Percentiles rank a stretch among this genome's conserved stretches.
phyloP scores from a whole-genome alignment of 2,329 filamentous ascomycete species.

The Botrytis hyacinthi region DNA sequence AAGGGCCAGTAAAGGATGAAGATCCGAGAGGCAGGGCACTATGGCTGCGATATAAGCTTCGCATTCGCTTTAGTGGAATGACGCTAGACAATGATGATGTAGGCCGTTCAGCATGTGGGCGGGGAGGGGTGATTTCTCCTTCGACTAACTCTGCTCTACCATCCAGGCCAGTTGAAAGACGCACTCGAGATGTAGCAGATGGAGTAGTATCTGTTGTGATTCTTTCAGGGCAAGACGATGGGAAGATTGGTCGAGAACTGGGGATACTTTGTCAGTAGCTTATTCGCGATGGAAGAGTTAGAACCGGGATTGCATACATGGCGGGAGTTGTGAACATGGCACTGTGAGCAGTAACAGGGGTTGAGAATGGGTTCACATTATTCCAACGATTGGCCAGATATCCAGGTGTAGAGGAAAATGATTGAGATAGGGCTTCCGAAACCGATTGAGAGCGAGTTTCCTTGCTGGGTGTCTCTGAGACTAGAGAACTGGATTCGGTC shows the following conservation, averaged over 20 bases:
- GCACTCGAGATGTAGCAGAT: slow-evolving; percentile 47
- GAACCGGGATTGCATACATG: slow-evolving; percentile 42
- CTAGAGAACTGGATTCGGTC: background rate
- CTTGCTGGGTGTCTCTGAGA: slow-evolving; percentile 14
- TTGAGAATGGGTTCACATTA: slow-evolving; percentile 48
- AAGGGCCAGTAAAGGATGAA: slow-evolving; percentile 37
- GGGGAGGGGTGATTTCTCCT: slow-evolving; percentile 64
- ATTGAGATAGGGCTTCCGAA: slow-evolving; percentile 29
- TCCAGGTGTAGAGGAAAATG: slow-evolving; percentile 38
- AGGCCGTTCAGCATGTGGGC: slow-evolving; percentile 50
- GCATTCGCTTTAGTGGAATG: slow-evolving; percentile 39
- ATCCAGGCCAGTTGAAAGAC: slow-evolving; percentile 80
- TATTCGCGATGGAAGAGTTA: background rate
- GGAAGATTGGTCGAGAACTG: slow-evolving; percentile 31
- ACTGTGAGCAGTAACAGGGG: slow-evolving; percentile 44
- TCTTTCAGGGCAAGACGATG: slow-evolving; percentile 36
- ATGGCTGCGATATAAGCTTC: slow-evolving; percentile 65
- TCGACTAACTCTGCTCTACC: slow-evolving; percentile 85
- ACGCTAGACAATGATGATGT: slow-evolving; percentile 46
- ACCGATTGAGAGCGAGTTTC: slow-evolving; percentile 26
- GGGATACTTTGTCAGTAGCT: slow-evolving; percentile 14
- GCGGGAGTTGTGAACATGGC: slow-evolving; percentile 41
- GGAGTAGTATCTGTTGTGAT: slow-evolving; percentile 28
- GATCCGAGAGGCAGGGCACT: slow-evolving; percentile 63
- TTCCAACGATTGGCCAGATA: slow-evolving; percentile 55